Evolutionary conservation across 345 rosid genomes (phyloP), one percentile per base, ranked within the genome.

Genomic region (Brassica cretica): DNA sequence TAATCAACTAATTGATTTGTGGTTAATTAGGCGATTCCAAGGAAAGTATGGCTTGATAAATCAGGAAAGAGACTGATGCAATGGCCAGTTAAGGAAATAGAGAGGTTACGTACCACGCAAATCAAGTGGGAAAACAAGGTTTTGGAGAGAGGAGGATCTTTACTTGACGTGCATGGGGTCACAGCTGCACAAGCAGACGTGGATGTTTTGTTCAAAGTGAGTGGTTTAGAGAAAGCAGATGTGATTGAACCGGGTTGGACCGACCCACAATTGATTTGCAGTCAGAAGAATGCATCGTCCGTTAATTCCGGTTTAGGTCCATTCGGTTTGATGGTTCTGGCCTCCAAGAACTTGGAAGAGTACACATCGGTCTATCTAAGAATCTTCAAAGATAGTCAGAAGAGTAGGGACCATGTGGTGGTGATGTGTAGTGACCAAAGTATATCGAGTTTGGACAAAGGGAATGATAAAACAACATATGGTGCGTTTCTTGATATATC

Each of bases 391-490:
- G 71, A 70, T n/a, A 44, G 41, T 7, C 7, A 16, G 56, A 60
- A 49, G 12, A 78, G 64, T 61, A 32, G 60, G 69, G 81, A 81
- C 66, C 80, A 86, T 29, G 80, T 76, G 4, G 92, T 89, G 60
- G 82, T 91, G 15, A 82, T 89, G 83, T 93, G 96, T 71, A 86
- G 93, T 27, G 94, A 91, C 80, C 94, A 87, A 76, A 85, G 87
- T 83, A 87, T 86, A 30, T 92, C 95, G 10, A 83, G 88, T 14
- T 58, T 85, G 11, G 80, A 83, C 2, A 8, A 11, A 3, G 77
- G 56, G 8, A 78, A 76, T 15, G 89, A 84, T 64, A 82, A 78
- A 81, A 81, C 89, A 12, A 81, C 82, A 1, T 92, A 88, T 64
- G 96, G 93, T 39, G 86, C 87, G 14, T 89, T 88, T 70, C 11